Base-by-base conservation (phyloP, 2,329 filamentous ascomycete species). In the Colletotrichum chlorophyti region DNA sequence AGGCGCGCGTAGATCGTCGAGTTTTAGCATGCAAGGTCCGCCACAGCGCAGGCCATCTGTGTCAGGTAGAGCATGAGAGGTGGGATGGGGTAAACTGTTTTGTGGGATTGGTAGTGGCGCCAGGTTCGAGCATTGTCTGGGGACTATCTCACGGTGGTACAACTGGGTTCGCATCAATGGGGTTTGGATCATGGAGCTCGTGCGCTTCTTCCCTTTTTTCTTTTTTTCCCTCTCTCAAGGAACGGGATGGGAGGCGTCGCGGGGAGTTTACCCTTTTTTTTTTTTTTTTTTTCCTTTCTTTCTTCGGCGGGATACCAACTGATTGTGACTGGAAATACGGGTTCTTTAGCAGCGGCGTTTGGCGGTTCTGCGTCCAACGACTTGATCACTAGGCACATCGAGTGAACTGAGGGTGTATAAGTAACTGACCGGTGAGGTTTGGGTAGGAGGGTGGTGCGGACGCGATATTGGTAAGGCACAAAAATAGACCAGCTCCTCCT, bases 21-120 rank as follows among this genome's bases (percentile, higher is more conserved):
- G 74, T 29, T 82, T 83, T 61, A 75, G 75, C 43, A 70, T 77
- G 58, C 71, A 74, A 27, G 72, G 69, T 12, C 65, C 75, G 31
- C 70, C 74, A 34, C 76, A 77, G 53, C 74, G 80, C 48, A 73
- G 74, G 53, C 72, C 76, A 10, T 83, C 81, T 15, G 77, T 83
- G 34, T 70, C 76, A 43, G 76, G 76, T 63, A 76, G 79, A 50
- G 80, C 74, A 41, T 83, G 76, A n/a, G n/a, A n/a, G n/a, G n/a
- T n/a, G n/a, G n/a, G n/a, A n/a, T n/a, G n/a, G n/a, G n/a, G n/a
- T n/a, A n/a, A n/a, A n/a, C n/a, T n/a, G n/a, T n/a, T n/a, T n/a
- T n/a, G n/a, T n/a, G n/a, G n/a, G n/a, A n/a, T n/a, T n/a, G n/a
- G n/a, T n/a, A n/a, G n/a, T n/a, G n/a, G n/a, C 11, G 11, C 45